Evolutionary conservation across 371 early-diverging fungal genomes (phyloP).

Genomic region (Zychaea mexicana): DNA sequence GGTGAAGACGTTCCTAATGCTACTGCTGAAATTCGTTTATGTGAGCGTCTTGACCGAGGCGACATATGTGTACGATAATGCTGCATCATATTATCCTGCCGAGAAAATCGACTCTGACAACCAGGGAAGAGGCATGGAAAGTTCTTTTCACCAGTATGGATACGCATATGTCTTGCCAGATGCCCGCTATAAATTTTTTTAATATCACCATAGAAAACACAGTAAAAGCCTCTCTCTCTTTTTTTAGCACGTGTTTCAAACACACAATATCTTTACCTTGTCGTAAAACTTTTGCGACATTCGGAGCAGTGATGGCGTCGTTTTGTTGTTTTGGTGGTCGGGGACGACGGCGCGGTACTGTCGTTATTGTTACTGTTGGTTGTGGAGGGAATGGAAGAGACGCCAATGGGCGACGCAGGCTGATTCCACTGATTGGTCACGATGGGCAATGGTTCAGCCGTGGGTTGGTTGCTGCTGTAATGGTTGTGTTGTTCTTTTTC

Average conservation of each 20-base stretch:
- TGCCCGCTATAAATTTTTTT: conserved; percentile 77
- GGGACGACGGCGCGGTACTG: not conserved
- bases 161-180: conserved; percentile 86
- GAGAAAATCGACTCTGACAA: conserved; percentile 83
- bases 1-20: too few species aligned
- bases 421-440: not conserved
- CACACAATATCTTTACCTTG: conserved; percentile 47
- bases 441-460: not conserved
- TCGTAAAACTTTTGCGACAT: conserved; percentile 54
- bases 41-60: conserved; percentile 67
- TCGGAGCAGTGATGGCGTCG: conserved; percentile 45
- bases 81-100: conserved; percentile 93
- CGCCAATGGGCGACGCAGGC: not conserved
- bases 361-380: not conserved
- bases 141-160: conserved; percentile 93
- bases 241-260: too few species aligned
- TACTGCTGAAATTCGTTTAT: conserved; percentile 23
- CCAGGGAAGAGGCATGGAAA: conserved; percentile 80
- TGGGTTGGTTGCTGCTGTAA: not conserved
- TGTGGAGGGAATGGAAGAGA: not conserved
- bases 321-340: conserved; percentile 11
- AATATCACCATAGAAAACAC: too few species aligned
- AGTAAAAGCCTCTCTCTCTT: not conserved
- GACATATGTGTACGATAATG: conserved; percentile 86
- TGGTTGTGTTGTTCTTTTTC: conserved; percentile 6